Percentiles rank a stretch among this genome's conserved stretches.
Conservation (phyloP, 2,329 filamentous ascomycete species). For the Clarireedia homoeocarpa region DNA sequence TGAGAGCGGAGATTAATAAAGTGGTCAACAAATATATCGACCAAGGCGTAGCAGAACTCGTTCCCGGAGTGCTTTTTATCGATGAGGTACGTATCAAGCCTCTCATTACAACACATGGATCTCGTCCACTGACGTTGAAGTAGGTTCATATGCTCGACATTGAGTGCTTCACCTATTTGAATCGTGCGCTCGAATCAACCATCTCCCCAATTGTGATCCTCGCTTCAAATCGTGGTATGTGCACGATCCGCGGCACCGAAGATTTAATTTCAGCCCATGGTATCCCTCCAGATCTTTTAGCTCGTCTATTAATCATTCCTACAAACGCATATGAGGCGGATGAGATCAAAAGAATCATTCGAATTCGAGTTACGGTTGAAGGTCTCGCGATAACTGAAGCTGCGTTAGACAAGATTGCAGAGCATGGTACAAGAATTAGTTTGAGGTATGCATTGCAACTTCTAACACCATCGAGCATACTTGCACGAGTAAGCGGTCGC, state of each 20-base stretch:
- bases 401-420: conserved; percentile 79
- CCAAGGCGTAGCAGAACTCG: conserved; percentile 92
- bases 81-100: conserved; percentile 65
- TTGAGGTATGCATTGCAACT: conserved; percentile 90
- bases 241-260: conserved; percentile 80
- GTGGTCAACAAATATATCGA: conserved; percentile 99
- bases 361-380: conserved; percentile 76
- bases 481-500: conserved; percentile 76
- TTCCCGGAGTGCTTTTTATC: conserved; percentile 97
- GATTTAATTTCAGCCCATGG: conserved; percentile 83
- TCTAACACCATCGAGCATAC: conserved; percentile 59
- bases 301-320: conserved; percentile 90
- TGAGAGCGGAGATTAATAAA: conserved; percentile 95
- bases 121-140: conserved; percentile 11
- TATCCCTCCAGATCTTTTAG: conserved; percentile 86
- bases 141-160: conserved; percentile 99
- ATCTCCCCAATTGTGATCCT: conserved; percentile 97
- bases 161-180: conserved; percentile 98
- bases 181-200: conserved; percentile 89
- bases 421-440: conserved; percentile 82
- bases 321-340: conserved; percentile 81
- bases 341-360: conserved; percentile 89
- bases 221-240: conserved; percentile 92
- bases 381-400: conserved; percentile 69
- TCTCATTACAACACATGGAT: not conserved